Percentiles rank a stretch among this genome's conserved stretches.
phyloP scores from a whole-genome alignment of 352 stramenopile species.

The Stramenopiles sp. region DNA sequence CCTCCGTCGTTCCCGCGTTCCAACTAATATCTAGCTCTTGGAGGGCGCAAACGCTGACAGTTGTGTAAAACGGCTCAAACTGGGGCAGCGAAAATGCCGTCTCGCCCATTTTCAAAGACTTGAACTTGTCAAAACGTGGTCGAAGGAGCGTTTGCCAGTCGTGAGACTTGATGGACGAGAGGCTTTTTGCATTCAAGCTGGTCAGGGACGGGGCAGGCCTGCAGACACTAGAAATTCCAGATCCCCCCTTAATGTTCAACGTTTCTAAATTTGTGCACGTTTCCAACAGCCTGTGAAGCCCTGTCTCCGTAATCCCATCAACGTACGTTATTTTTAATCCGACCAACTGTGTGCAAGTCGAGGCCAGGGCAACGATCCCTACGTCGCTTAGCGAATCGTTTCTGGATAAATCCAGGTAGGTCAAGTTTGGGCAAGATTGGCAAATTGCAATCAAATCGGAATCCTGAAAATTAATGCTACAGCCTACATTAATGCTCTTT shows the following conservation, averaged over 20 bases:
- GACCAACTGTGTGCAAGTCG: neutral
- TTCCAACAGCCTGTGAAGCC: neutral
- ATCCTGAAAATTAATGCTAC: no score
- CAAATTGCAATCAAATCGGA: no score
- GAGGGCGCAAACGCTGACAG: neutral
- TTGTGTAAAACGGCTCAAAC: neutral
- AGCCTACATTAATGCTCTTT: no score
- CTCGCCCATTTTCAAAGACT: neutral
- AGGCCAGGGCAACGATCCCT: neutral
- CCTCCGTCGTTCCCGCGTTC: neutral
- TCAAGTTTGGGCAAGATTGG: neutral
- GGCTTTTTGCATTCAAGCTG: neutral
- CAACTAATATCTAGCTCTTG: neutral
- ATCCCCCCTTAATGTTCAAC: neutral
- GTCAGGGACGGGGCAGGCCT: neutral
- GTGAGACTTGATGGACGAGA: neutral
- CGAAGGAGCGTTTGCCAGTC: neutral
- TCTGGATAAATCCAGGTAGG: neutral
- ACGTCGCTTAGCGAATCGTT: neutral
- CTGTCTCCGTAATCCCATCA: neutral
- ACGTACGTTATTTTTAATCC: neutral
- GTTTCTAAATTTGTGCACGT: neutral
- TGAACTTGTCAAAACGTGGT: neutral
- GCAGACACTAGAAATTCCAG: neutral
- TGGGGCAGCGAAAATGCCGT: neutral